Evolutionary conservation across 305 asterid species (phyloP).

Genomic region (Nicotiana rustica): DNA sequence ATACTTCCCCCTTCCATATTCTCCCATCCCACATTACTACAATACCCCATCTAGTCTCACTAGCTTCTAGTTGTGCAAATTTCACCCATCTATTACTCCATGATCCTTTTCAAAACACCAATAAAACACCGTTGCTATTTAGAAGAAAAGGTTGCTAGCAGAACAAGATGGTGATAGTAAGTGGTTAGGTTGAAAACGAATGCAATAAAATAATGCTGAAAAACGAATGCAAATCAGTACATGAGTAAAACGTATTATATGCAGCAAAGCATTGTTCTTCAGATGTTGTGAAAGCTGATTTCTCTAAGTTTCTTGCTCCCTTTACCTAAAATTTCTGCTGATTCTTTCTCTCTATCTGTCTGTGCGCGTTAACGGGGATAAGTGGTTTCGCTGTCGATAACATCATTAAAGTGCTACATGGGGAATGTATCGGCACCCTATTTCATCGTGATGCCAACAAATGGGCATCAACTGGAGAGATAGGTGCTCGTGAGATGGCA

Average conservation of each 20-base stretch:
- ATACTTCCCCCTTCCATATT: too few species aligned
- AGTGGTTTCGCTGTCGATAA: constrained; percentile 79
- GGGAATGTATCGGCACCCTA: constrained; percentile 75
- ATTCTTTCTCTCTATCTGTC: constrained; percentile 33
- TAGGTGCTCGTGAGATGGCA: constrained; percentile 71
- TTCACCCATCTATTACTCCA: too few species aligned
- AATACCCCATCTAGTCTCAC: too few species aligned
- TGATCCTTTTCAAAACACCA: not conserved
- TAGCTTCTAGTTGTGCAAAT: too few species aligned
- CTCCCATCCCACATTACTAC: too few species aligned
- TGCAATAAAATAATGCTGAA: not conserved
- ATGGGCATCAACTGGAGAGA: constrained; percentile 63
- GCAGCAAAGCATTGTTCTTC: not conserved
- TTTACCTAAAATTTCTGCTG: constrained; percentile 27
- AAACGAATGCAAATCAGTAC: constrained; percentile 3
- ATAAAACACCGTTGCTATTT: not conserved
- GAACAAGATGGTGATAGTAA: not conserved
- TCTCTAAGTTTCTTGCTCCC: constrained; percentile 27
- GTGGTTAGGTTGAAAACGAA: constrained; percentile 25
- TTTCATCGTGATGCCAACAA: constrained; percentile 78
- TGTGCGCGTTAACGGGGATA: constrained; percentile 34
- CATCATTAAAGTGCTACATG: constrained; percentile 69
- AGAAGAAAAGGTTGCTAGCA: not conserved
- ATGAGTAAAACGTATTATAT: not conserved
- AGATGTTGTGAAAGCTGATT: not conserved